Percentiles rank a stretch among this genome's conserved stretches.
These are phyloP conservation scores for Ascoidea tarda DNA, from an alignment of 805 yeast genomes.

Conservation along the genomic window DNA sequence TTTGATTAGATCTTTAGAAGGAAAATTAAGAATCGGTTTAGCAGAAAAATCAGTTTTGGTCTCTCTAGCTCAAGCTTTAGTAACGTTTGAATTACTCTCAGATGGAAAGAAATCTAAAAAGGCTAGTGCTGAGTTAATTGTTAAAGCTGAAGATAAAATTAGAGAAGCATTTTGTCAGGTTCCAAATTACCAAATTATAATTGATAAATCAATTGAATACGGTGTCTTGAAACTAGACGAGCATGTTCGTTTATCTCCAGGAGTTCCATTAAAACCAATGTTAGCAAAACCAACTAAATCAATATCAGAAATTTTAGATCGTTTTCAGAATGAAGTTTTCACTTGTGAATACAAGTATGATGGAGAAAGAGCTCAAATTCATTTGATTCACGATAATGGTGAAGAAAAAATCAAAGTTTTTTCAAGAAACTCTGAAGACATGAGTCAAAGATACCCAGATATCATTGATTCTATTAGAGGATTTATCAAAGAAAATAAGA, in stretches of 20 bases:
- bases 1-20: conserved; percentile 80
- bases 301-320: conserved; percentile 79
- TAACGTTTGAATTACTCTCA: conserved; percentile 36
- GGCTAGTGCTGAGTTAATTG: conserved; percentile 29
- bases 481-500: conserved; percentile 25
- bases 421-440: conserved; percentile 92
- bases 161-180: conserved; percentile 81
- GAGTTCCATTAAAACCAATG: conserved; percentile 95
- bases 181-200: conserved; percentile 79
- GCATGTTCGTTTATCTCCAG: conserved; percentile 70
- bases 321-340: conserved; percentile 72
- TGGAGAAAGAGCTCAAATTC: conserved; percentile 96
- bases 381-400: conserved; percentile 47
- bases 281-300: conserved; percentile 95
- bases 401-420: conserved; percentile 45
- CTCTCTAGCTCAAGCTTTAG: conserved; percentile 73
- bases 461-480: conserved; percentile 55
- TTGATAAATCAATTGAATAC: conserved; percentile 44
- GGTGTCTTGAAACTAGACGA: conserved; percentile 58
- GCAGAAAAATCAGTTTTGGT: conserved; percentile 88
- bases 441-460: conserved; percentile 94
- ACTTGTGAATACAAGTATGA: conserved; percentile 97
- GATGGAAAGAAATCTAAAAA: conserved; percentile 14
- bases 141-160: conserved; percentile 61
- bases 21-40: conserved; percentile 82